These are phyloP conservation scores for Aureobasidium sp. DNA, from an alignment of 2,329 filamentous ascomycete genomes.

Conservation along the genomic window DNA sequence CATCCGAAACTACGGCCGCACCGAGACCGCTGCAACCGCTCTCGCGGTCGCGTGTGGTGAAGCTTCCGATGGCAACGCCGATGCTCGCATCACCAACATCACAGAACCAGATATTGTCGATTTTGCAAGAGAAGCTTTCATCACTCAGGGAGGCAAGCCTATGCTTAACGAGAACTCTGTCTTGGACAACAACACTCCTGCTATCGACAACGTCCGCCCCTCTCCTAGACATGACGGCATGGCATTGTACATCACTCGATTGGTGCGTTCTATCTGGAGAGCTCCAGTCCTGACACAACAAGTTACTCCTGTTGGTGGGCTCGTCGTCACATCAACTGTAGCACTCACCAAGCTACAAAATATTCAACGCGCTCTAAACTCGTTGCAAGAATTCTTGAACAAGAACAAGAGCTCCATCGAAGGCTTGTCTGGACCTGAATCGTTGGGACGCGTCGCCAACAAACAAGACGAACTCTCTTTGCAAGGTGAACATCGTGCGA, in stretches of 20 bases:
- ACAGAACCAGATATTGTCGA: conserved; percentile 82
- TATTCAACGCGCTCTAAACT: conserved; percentile 72
- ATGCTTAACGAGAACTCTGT: conserved; percentile 70
- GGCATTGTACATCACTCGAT: conserved; percentile 73
- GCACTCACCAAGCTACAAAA: conserved; percentile 57
- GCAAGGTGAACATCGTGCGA: conserved; percentile 86
- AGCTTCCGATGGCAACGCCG: conserved; percentile 67
- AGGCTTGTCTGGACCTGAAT: conserved; percentile 82
- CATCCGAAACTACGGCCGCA: conserved; percentile 74
- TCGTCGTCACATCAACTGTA: conserved; percentile 60
- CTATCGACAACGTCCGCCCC: conserved; percentile 73
- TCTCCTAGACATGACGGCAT: conserved; percentile 86
- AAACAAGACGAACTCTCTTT: conserved; percentile 86
- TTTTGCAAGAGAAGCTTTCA: conserved; percentile 75
- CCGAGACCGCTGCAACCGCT: conserved; percentile 82
- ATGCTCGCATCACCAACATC: conserved; percentile 59
- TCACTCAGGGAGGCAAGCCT: conserved; percentile 84
- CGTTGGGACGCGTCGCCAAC: conserved; percentile 65
- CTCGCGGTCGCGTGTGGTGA: conserved; percentile 93
- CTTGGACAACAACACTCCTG: conserved; percentile 50
- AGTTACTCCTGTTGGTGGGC: conserved; percentile 48
- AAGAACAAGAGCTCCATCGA: conserved; percentile 89
- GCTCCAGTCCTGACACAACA: conserved; percentile 57
- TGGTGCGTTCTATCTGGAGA: conserved; percentile 87
- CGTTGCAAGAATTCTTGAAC: conserved; percentile 71